phyloP scores from a whole-genome alignment of 2,329 filamentous ascomycete genomes.

The Mycogone perniciosa region DNA sequence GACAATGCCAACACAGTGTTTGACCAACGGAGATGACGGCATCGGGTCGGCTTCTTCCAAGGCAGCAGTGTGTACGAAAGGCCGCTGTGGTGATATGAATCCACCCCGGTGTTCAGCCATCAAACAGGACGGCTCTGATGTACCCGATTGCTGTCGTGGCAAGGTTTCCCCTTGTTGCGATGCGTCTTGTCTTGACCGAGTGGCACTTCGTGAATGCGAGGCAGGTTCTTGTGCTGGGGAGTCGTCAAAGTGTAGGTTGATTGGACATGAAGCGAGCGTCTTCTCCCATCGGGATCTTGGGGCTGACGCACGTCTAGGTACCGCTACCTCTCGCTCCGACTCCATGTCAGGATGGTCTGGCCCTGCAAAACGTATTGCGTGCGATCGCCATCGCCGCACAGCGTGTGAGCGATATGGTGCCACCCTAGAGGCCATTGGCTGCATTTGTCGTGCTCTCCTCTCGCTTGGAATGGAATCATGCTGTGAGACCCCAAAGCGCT shows the following conservation, averaged over 20 bases:
- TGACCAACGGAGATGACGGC: too few relatives aligned
- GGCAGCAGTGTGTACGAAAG: too few relatives aligned
- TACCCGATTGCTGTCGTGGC: slow-evolving; percentile 34
- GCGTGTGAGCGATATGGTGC: slow-evolving; percentile 34
- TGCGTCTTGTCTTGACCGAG: slow-evolving; percentile 35
- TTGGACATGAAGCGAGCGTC: neutral
- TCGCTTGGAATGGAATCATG: slow-evolving; percentile 47
- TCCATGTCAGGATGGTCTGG: slow-evolving; percentile 12
- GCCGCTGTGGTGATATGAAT: too few relatives aligned
- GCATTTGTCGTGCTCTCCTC: slow-evolving; percentile 47
- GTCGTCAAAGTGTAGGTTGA: neutral
- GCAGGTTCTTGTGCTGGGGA: slow-evolving; percentile 1
- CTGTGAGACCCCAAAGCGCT: slow-evolving; percentile 30
- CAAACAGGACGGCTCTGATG: neutral
- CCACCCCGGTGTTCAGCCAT: too few relatives aligned
- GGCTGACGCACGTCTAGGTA: neutral
- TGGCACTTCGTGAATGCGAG: slow-evolving; percentile 38
- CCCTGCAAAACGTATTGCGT: slow-evolving; percentile 26
- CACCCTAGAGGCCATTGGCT: slow-evolving; percentile 43
- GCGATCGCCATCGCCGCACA: slow-evolving; percentile 30
- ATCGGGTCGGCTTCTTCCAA: too few relatives aligned
- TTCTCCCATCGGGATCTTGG: neutral
- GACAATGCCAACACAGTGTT: too few relatives aligned
- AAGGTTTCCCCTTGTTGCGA: slow-evolving; percentile 38
- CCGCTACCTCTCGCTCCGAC: slow-evolving; percentile 8